Conservation (phyloP, 768 basidiomycete species). For the Xerocomellus chrysenteron region DNA sequence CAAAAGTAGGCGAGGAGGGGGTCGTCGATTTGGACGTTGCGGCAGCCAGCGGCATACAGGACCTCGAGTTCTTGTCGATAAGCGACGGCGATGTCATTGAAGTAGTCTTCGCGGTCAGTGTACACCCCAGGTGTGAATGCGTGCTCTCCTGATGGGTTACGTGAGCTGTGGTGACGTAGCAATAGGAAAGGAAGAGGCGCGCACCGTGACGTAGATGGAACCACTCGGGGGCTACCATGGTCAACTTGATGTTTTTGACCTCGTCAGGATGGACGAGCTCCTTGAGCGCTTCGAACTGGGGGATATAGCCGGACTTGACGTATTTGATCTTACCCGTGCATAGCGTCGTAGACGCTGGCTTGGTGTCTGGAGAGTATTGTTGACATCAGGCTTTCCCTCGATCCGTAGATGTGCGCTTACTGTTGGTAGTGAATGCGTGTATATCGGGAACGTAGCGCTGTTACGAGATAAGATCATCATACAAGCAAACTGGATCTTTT, state of each 20-base stretch:
- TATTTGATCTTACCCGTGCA: conserved; percentile 62
- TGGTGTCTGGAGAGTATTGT: conserved; percentile 12
- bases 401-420: conserved; percentile 5
- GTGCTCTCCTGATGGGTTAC: conserved; percentile 15
- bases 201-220: conserved; percentile 67
- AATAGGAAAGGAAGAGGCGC: neutral
- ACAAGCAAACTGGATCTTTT: no score
- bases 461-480: neutral
- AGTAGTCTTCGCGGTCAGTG: conserved; percentile 40
- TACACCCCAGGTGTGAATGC: conserved; percentile 23
- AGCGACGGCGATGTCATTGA: conserved; percentile 48
- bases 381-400: neutral
- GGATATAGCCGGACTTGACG: conserved; percentile 58
- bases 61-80: conserved; percentile 46
- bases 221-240: conserved; percentile 71
- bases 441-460: conserved; percentile 30
- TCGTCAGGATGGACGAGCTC: conserved; percentile 59
- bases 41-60: conserved; percentile 44
- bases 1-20: conserved; percentile 66
- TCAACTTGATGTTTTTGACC: conserved; percentile 67
- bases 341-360: conserved; percentile 21
- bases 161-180: neutral
- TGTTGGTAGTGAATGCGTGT: conserved; percentile 18
- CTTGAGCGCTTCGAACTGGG: conserved; percentile 64
- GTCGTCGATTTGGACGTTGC: conserved; percentile 47